These are phyloP conservation scores for Zea mays DNA, from an alignment of 176 grass and related monocot genomes.

Conservation along the genomic window Zm-B73-REFERENCE-NAM-5.0 NC_050102.1:183582501-183583000, in stretches of 20 bases:
- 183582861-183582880: constrained; percentile 88
- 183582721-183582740: constrained; percentile 46
- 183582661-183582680: neutral
- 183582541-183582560: neutral
- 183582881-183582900: constrained; percentile 81
- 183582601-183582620: neutral
- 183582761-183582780: constrained; percentile 88
- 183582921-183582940: constrained; percentile 84
- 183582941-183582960: constrained; percentile 80
- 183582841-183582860: constrained; percentile 89
- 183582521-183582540: neutral
- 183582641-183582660: neutral
- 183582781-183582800: constrained; percentile 83
- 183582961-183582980: constrained; percentile 91
- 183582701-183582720: constrained; percentile 20
- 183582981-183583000: constrained; percentile 91
- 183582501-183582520: too few relatives aligned
- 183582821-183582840: constrained; percentile 79
- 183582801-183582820: constrained; percentile 89
- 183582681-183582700: neutral
- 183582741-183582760: constrained; percentile 94
- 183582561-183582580: neutral
- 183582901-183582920: constrained; percentile 87
- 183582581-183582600: neutral
- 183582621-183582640: too few relatives aligned